A percentile compares a stretch with the other conserved stretches of the same genome.
These are phyloP conservation scores for Hypericum perforatum DNA, from an alignment of 345 rosid genomes.

Conservation along the genomic window DNA sequence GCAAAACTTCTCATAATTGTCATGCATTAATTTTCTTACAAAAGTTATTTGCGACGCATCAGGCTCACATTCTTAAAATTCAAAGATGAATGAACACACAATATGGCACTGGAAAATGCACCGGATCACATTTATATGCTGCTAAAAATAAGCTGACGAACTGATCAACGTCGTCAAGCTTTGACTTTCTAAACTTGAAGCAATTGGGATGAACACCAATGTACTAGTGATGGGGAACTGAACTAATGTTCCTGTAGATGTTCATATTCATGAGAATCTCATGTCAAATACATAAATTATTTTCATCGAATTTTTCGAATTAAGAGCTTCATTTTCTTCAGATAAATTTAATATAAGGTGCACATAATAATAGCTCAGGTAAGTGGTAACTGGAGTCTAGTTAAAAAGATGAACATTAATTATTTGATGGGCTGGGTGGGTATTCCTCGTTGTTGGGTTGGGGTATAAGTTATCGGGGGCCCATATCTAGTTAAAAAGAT, in stretches of 20 bases:
- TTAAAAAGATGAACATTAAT: too few species aligned
- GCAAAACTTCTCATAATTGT: too few species aligned
- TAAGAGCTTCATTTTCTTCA: constrained; percentile 81
- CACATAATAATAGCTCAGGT: too few species aligned
- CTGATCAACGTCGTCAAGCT: constrained; percentile 91
- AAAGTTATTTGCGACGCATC: too few species aligned
- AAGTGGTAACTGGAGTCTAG: too few species aligned
- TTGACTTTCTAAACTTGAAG: constrained; percentile 89
- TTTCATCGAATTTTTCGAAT: constrained; percentile 67
- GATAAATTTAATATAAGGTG: too few species aligned
- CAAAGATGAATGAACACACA: constrained; percentile 83
- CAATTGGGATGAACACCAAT: constrained; percentile 97
- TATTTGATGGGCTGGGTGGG: too few species aligned
- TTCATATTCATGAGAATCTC: constrained; percentile 87
- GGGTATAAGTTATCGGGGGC: too few species aligned
- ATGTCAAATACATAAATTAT: constrained; percentile 91
- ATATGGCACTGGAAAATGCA: constrained; percentile 62
- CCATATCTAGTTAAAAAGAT: too few species aligned
- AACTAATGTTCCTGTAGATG: constrained; percentile 92
- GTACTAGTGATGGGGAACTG: constrained; percentile 90
- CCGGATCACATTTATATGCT: constrained; percentile 84
- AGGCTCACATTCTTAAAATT: too few species aligned
- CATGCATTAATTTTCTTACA: too few species aligned
- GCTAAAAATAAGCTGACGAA: constrained; percentile 93
- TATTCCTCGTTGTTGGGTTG: too few species aligned